Evolutionary conservation across 225 moss, liverwort and hornwort species (phyloP), one percentile per base, ranked within the genome.

Genomic region (Antitrichia curtipendula): DNA sequence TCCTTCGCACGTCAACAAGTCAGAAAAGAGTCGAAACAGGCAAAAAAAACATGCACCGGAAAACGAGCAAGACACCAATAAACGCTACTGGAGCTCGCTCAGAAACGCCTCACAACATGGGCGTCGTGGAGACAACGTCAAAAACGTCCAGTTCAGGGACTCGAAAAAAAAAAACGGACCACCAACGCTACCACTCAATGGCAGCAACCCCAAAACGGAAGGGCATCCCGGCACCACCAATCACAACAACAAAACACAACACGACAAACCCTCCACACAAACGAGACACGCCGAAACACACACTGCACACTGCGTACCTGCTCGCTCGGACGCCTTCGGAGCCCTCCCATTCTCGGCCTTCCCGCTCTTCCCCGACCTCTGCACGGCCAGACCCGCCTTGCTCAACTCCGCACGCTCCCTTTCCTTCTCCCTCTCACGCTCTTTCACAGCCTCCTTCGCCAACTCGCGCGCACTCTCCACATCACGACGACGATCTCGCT

Each of bases 321-420:
- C 88, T 84, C 91, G 93, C 34, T 96, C 97, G 59, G 71, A 59
- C 47, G 90, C 91, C 86, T 94, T 96, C 88, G 89, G 94, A 43
- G 81, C 52, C 89, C 95, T 94, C 43, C 91, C 90, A 43, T 90
- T 92, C 77, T 96, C 96, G 18, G 66, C 58, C 88, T 93, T 95
- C 52, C 75, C 80, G 68, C 79, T 82, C 92, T 95, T 96, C 72
- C 87, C 92, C 45, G 90, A 78, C 78, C 94, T 91, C 84, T 90
- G 91, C n/a, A 58, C 68, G 12, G 31, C 16, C 75, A 58, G 16
- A 17, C 89, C 91, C 43, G 64, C 82, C 80, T 95, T 94, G 78
- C 85, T 85, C 76, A 90, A 41, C 62, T 97, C 95, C 75, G 87
- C 64, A 77, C 89, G 90, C 85, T 94, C 97, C 68, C 89, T 80